Evolutionary conservation across 306 rosid species (phyloP).

Genomic region (Citrullus mucosospermus): DNA sequence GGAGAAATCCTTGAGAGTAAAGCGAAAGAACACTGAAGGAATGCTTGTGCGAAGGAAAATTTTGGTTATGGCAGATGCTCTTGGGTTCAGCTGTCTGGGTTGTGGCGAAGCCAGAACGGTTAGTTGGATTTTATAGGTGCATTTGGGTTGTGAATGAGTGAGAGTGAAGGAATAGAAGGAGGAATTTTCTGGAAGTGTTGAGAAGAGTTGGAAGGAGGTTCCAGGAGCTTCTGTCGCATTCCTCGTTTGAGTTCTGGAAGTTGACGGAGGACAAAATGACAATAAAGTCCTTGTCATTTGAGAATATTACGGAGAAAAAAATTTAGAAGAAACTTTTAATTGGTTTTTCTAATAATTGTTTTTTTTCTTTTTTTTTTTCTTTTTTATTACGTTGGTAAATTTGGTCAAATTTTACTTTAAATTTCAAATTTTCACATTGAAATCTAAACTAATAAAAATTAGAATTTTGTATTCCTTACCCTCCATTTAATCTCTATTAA

Average conservation of each 20-base stretch:
- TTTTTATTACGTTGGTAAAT: too few species aligned
- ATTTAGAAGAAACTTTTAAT: too few species aligned
- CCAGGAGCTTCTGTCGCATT: not conserved
- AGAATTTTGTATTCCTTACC: too few species aligned
- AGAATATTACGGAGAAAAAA: not conserved
- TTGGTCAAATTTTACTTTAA: too few species aligned
- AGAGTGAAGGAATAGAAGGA: not conserved
- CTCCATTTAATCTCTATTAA: too few species aligned
- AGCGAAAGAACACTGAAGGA: not conserved
- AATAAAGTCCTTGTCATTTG: not conserved
- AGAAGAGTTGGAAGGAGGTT: not conserved
- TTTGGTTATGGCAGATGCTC: not conserved
- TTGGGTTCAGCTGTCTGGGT: not conserved
- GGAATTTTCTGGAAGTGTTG: constrained; percentile 6
- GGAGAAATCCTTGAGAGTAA: not conserved
- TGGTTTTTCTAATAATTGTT: too few species aligned
- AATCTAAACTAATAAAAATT: too few species aligned
- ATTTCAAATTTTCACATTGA: too few species aligned
- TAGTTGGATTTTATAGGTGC: not conserved
- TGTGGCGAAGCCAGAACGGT: not conserved
- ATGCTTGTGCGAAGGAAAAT: not conserved
- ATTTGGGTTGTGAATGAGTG: not conserved
- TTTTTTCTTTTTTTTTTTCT: too few species aligned
- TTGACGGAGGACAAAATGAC: not conserved
- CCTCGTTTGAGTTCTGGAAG: not conserved